Evolutionary conservation across 192 early-diverging fungal genomes (phyloP).

Genomic region (Mortierella claussenii): DNA sequence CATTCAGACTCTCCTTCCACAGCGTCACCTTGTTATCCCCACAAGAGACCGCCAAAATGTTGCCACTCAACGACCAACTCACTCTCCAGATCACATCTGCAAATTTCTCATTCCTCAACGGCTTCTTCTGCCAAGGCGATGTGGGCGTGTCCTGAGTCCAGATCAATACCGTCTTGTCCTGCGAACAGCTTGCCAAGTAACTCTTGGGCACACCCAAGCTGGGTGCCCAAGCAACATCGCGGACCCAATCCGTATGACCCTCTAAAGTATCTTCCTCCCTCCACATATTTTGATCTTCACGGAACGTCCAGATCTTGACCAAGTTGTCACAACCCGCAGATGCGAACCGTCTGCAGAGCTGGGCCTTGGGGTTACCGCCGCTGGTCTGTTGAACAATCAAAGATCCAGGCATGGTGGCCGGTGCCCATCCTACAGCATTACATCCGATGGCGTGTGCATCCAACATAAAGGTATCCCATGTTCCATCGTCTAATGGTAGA

Average conservation of each 20-base stretch:
- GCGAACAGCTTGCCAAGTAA: constrained; percentile 94
- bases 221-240: constrained; percentile 97
- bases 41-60: constrained; percentile 94
- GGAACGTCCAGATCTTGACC: constrained; percentile 93
- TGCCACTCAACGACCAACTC: constrained; percentile 97
- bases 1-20: constrained; percentile 95
- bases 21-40: constrained; percentile 97
- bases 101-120: constrained; percentile 81
- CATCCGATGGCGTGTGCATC: constrained; percentile 91
- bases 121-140: constrained; percentile 79
- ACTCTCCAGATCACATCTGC: constrained; percentile 98
- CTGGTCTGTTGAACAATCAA: constrained; percentile 65
- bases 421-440: constrained; percentile 96
- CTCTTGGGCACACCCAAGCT: constrained; percentile 90
- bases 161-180: constrained; percentile 96
- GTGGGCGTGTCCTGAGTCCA: constrained; percentile 89
- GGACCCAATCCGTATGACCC: constrained; percentile 97
- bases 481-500: constrained; percentile 75
- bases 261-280: constrained; percentile 84
- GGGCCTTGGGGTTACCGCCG: constrained; percentile 67
- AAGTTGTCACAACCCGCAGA: constrained; percentile 96
- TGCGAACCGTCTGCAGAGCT: constrained; percentile 82
- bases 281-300: constrained; percentile 83
- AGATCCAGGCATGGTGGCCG: constrained; percentile 82
- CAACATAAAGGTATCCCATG: constrained; percentile 84